Evolutionary conservation across 2,329 filamentous ascomycete species (phyloP), one percentile per base, ranked within the genome.

Genomic region (Penicillium sp.): DNA sequence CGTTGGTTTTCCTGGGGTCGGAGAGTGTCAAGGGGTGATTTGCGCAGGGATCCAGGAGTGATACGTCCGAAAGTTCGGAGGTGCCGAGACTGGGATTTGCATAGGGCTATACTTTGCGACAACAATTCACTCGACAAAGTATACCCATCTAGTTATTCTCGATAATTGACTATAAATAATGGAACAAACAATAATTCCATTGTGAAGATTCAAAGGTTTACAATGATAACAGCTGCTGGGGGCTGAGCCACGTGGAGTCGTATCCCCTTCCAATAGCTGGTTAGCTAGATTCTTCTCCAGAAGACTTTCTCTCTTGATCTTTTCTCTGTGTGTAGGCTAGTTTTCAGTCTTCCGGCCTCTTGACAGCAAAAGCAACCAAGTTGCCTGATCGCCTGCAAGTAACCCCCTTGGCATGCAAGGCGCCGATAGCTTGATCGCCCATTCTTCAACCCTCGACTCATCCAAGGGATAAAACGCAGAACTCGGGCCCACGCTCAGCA

Each of bases 321-420:
- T n/a, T n/a, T n/a, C n/a, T n/a, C n/a, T n/a, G n/a, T n/a, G n/a
- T n/a, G n/a, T n/a, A n/a, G n/a, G n/a, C n/a, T n/a, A n/a, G n/a
- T n/a, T n/a, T n/a, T n/a, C n/a, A n/a, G n/a, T n/a, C n/a, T n/a
- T n/a, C n/a, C n/a, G n/a, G n/a, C n/a, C n/a, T n/a, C n/a, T n/a
- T n/a, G n/a, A n/a, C 11, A n/a, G 35, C 11, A 36, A 23, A 23
- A 23, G 35, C 20, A 37, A 24, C 5, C 5, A 37, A 35, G 40
- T 52, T 52, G 47, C 47, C 44, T 46, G 6, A 28, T 13, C 47
- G n/a, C 6, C 32, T 45, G 39, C 36, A 46, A 41, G 14, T 16
- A 38, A 23, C 40, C 46, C 52, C 51, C 53, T 48, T 51, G 55
- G 42, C 49, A 57, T 57, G 53, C 55, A 57, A 56, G 55, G 53